Conservation (phyloP, 257 asterid species). For the Datura wrightii region DNA sequence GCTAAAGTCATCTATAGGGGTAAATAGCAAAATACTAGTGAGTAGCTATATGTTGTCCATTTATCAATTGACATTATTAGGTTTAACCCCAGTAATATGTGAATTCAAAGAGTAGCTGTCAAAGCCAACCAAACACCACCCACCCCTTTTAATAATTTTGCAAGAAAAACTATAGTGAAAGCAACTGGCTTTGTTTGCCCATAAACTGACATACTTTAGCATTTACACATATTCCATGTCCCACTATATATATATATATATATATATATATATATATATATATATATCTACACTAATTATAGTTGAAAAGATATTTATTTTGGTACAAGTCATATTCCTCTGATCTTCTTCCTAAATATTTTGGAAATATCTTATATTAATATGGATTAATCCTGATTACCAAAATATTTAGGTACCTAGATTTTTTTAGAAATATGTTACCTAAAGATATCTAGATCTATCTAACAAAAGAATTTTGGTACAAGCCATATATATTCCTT, state of each 20-base stretch:
- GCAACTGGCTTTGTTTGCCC: constrained; percentile 59
- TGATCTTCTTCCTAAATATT: background rate
- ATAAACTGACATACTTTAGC: constrained; percentile 37
- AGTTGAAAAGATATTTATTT: background rate
- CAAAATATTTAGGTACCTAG: background rate
- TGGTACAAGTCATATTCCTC: background rate
- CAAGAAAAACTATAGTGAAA: constrained; percentile 36
- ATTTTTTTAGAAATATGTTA: background rate
- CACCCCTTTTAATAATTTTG: background rate
- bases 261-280: too few relatives aligned
- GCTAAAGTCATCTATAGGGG: constrained; percentile 11
- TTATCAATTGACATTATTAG: background rate
- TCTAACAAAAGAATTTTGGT: background rate
- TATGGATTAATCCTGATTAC: background rate
- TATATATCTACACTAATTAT: background rate
- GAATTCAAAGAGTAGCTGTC: background rate
- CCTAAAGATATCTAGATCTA: background rate
- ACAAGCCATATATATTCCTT: background rate
- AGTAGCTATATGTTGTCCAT: background rate
- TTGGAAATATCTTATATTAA: background rate
- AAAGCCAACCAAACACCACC: constrained; percentile 15
- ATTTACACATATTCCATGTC: background rate
- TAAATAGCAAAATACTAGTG: background rate
- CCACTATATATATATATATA: background rate
- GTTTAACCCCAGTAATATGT: constrained; percentile 6